phyloP scores from a whole-genome alignment of 2,329 filamentous ascomycete genomes.

The Apiospora sp. region DNA sequence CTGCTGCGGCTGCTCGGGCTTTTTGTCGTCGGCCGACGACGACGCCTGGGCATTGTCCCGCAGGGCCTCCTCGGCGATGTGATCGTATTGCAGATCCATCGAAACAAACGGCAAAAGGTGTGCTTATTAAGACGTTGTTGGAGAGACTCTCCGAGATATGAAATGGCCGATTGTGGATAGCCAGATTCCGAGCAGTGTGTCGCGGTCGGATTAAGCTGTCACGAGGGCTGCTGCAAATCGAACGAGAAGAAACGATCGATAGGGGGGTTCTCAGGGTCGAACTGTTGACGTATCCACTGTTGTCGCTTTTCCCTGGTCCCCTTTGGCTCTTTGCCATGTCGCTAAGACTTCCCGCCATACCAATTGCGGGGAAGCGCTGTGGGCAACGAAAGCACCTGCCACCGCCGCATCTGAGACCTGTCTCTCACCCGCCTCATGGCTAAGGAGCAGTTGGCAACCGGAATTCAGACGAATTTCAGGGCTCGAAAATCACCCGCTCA shows the following conservation, averaged over 20 bases:
- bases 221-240: conserved; percentile 16
- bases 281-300: not conserved
- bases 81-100: conserved; percentile 98
- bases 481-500: too few species aligned
- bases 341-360: conserved; percentile 16
- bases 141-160: not conserved
- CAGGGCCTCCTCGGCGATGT: conserved; percentile 86
- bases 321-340: not conserved
- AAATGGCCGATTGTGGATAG: conserved; percentile 5
- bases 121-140: not conserved
- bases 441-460: not conserved
- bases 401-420: not conserved
- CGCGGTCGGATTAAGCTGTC: conserved; percentile 7
- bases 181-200: not conserved
- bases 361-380: conserved; percentile 13
- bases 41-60: conserved; percentile 62
- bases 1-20: conserved; percentile 44
- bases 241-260: conserved; percentile 13
- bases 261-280: conserved; percentile 11
- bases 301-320: conserved; percentile 8
- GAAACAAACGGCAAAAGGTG: conserved; percentile 30
- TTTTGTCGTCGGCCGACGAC: conserved; percentile 44
- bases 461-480: too few species aligned
- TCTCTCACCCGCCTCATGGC: not conserved
- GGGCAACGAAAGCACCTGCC: not conserved